These are phyloP conservation scores for Paraconiothyrium sp. DNA, from an alignment of 2,329 filamentous ascomycete genomes.

Conservation along the genomic window DNA sequence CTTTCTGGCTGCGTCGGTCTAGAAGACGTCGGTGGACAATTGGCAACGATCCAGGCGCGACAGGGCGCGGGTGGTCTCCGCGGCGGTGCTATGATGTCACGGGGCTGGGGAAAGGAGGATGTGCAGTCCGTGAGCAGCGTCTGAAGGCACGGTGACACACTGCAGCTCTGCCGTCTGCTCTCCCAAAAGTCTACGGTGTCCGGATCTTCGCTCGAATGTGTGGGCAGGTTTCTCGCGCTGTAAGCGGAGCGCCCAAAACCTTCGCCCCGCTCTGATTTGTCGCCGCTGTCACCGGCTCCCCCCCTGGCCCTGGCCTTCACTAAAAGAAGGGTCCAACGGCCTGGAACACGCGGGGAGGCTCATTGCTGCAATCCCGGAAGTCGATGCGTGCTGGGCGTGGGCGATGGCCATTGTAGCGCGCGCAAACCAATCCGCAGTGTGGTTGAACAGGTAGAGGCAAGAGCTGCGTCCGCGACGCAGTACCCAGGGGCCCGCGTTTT, in stretches of 20 bases:
- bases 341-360: constrained; percentile 2
- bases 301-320: not conserved
- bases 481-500: not conserved
- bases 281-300: not conserved
- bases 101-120: not conserved
- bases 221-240: constrained; percentile 6
- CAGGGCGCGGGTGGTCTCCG: not conserved
- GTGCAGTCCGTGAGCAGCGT: not conserved
- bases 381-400: not conserved
- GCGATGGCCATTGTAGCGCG: not conserved
- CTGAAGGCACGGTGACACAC: not conserved
- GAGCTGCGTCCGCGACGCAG: not conserved
- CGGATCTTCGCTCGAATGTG: not conserved
- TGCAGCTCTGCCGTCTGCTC: not conserved
- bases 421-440: not conserved
- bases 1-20: constrained; percentile 8
- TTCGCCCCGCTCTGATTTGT: constrained; percentile 1
- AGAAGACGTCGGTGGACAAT: constrained; percentile 12
- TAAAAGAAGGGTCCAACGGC: constrained; percentile 12
- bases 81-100: constrained; percentile 18
- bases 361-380: not conserved
- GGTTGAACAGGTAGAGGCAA: not conserved
- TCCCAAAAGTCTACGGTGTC: not conserved
- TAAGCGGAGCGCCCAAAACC: constrained; percentile 1
- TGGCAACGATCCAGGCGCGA: constrained; percentile 6